These are phyloP conservation scores for Phaffia rhodozyma DNA, from an alignment of 1,284 basidiomycete species.

Conservation along the genomic window DNA sequence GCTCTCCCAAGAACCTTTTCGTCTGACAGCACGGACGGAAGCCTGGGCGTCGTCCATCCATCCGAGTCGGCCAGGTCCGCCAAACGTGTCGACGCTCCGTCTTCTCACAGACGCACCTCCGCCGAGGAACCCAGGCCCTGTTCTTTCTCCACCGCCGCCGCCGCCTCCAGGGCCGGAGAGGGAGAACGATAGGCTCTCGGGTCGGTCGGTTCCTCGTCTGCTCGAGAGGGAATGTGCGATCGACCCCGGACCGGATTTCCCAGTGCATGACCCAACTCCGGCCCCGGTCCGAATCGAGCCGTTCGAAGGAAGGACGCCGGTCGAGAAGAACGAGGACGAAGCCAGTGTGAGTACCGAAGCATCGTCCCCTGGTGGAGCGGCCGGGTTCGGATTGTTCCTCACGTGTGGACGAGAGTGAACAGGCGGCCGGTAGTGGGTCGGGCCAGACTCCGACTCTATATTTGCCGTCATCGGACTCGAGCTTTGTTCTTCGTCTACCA, in stretches of 20 bases:
- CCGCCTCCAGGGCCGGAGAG: background rate
- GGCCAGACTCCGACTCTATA: background rate
- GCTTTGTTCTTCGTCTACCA: too few relatives aligned
- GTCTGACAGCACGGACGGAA: slow-evolving; percentile 24
- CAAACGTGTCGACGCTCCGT: background rate
- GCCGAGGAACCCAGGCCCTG: background rate
- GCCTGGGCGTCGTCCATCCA: slow-evolving; percentile 21
- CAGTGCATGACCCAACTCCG: slow-evolving; percentile 23
- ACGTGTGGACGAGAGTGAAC: slow-evolving; percentile 83
- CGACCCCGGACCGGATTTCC: background rate
- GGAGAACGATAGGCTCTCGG: slow-evolving; percentile 1
- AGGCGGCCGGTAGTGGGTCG: slow-evolving; percentile 52
- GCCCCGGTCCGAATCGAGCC: slow-evolving; percentile 14
- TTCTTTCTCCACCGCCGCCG: background rate
- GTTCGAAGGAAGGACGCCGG: slow-evolving; percentile 8
- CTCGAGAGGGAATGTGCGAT: slow-evolving; percentile 11
- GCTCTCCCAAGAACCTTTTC: slow-evolving; percentile 28
- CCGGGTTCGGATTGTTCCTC: slow-evolving; percentile 84
- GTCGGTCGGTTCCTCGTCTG: slow-evolving; percentile 13
- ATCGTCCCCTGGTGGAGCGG: slow-evolving; percentile 77
- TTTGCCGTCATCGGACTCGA: too few relatives aligned
- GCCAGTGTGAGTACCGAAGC: slow-evolving; percentile 85
- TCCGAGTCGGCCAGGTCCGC: too few relatives aligned
- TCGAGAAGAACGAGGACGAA: slow-evolving; percentile 58
- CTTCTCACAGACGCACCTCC: background rate